Conservation (phyloP, 352 stramenopile species). For the Globisporangium radiosum region DNA sequence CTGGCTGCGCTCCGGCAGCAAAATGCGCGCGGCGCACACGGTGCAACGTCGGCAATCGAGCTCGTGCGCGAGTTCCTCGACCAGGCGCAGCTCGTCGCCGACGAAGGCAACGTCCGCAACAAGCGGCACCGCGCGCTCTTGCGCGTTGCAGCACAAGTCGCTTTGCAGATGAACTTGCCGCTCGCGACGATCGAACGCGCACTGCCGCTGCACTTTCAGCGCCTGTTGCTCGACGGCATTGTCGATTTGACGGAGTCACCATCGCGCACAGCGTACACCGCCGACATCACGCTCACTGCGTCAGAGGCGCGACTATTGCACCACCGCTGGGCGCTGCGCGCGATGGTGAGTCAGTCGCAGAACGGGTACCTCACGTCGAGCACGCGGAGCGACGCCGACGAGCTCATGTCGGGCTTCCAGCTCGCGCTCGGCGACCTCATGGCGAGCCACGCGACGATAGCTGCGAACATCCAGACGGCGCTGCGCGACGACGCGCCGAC, state of each 20-base stretch:
- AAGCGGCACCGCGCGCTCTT: slow-evolving; percentile 67
- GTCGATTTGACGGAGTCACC: slow-evolving; percentile 37
- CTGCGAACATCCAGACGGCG: slow-evolving; percentile 48
- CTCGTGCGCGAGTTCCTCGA: slow-evolving; percentile 79
- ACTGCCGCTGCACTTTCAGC: slow-evolving; percentile 72
- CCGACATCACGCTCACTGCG: slow-evolving; percentile 26
- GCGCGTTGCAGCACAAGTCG: slow-evolving; percentile 63
- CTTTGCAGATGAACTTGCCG: slow-evolving; percentile 63
- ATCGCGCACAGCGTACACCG: slow-evolving; percentile 22
- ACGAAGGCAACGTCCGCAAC: slow-evolving; percentile 70
- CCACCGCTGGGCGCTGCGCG: slow-evolving; percentile 72
- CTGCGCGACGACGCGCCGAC: slow-evolving; percentile 41
- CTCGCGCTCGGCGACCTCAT: slow-evolving; percentile 62
- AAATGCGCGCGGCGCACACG: slow-evolving; percentile 31
- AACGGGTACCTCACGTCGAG: slow-evolving; percentile 67
- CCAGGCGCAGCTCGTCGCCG: slow-evolving; percentile 73
- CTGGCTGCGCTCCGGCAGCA: slow-evolving; percentile 44
- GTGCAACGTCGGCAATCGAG: slow-evolving; percentile 66
- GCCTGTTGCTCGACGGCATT: slow-evolving; percentile 74
- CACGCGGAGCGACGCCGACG: slow-evolving; percentile 57
- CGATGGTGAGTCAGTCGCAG: slow-evolving; percentile 60
- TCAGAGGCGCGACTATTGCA: slow-evolving; percentile 57
- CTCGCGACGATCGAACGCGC: slow-evolving; percentile 48
- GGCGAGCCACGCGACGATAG: slow-evolving; percentile 47
- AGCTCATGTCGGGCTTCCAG: slow-evolving; percentile 56